phyloP scores from a whole-genome alignment of 2,329 filamentous ascomycete genomes.

The Pyrenophora teres region DNA sequence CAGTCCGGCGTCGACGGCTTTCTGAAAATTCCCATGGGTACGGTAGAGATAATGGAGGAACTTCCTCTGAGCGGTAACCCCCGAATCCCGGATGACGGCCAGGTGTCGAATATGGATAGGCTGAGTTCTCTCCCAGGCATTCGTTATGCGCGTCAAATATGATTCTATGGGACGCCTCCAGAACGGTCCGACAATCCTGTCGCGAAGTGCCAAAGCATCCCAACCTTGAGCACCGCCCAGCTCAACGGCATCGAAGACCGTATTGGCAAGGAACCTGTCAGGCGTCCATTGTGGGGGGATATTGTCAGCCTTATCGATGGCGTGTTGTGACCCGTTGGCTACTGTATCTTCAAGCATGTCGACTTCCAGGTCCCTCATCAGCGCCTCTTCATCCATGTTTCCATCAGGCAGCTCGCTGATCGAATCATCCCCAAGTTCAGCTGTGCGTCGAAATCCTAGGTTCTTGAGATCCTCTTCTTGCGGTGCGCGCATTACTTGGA shows the following conservation, averaged over 20 bases:
- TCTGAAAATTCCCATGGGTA: conserved; percentile 57
- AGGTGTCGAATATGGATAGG: conserved; percentile 62
- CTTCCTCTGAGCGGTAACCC: conserved; percentile 51
- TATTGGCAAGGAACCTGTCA: conserved; percentile 57
- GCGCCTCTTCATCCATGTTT: conserved; percentile 35
- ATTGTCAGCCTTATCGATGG: conserved; percentile 33
- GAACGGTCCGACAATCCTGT: conserved; percentile 54
- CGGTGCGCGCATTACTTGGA: conserved; percentile 50
- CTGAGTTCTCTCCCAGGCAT: conserved; percentile 63
- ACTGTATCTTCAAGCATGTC: conserved; percentile 34
- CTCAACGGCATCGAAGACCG: conserved; percentile 57
- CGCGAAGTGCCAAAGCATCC: conserved; percentile 52
- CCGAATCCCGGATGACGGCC: conserved; percentile 60
- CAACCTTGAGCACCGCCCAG: conserved; percentile 55
- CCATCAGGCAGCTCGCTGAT: conserved; percentile 35
- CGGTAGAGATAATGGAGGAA: conserved; percentile 60
- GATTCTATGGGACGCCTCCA: conserved; percentile 62
- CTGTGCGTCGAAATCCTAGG: conserved; percentile 36
- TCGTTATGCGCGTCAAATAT: conserved; percentile 57
- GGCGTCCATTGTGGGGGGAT: conserved; percentile 60
- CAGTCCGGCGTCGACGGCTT: conserved; percentile 57
- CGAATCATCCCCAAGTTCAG: conserved; percentile 12
- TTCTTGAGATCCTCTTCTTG: conserved; percentile 41
- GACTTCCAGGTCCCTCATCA: conserved; percentile 41
- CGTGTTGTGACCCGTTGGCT: conserved; percentile 13